Base-by-base conservation (phyloP, 371 early-diverging fungal genomes). In the Mortierella sp. region DNA sequence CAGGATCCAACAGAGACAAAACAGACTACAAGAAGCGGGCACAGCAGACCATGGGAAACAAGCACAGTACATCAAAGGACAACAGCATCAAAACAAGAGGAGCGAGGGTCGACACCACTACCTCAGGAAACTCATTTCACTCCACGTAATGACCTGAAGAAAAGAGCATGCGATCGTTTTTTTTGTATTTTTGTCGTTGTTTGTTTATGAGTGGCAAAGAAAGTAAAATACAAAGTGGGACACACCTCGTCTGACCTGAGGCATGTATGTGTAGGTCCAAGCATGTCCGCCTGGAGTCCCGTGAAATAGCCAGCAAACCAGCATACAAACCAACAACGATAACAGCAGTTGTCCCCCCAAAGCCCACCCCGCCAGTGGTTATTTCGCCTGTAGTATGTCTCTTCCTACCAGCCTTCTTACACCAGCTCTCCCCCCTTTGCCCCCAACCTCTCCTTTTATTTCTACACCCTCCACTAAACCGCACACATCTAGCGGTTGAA, bases 11-110 rank as follows among this genome's bases (percentile, higher is more conserved):
- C 41, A 41, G 29, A 60, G 14, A 60, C 60, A 58, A 11, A 56
- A 14, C 63, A 63, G 16, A 35, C 32, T 35, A 35, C 5, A 18
- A 35, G 29, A 35, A 56, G 27, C 10, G 11, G n/a, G 27, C 18
- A 24, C 54, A 55, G 29, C 5, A 54, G 54, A 60, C 46, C 55
- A 84, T 85, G 85, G 85, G 85, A 68, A 85, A 81, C 72, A 85
- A 85, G 38, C 63, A 81, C 70, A 85, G 85, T 72, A 71, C 80
- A 35, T 38, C 60, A 32, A 77, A 72, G 54, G 79, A 83, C 27
- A 27, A 21, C n/a, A 54, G 56, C 60, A 74, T 41, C 75, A 83
- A 77, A 76, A 32, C 80, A 74, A 83, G 80, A 77, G 77, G 80
- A 80, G 49, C 72, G 65, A 83, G 74, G 77, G 77, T 80, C 76